These are phyloP conservation scores for Tolypocladium tropicale DNA, from an alignment of 2,329 filamentous ascomycete species.

Conservation along the genomic window DNA sequence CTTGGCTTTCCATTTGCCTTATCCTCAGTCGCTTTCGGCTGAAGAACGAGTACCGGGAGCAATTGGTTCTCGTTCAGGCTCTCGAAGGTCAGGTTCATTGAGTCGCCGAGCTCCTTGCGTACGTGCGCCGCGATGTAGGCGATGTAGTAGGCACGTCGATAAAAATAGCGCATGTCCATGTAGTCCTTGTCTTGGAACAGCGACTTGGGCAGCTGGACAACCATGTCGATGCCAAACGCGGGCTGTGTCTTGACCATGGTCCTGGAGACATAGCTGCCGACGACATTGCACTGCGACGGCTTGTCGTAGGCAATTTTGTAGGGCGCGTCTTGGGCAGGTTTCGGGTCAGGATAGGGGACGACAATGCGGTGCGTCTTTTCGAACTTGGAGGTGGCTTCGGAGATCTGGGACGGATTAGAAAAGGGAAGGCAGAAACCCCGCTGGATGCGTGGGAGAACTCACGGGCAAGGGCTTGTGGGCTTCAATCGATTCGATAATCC, in stretches of 20 bases:
- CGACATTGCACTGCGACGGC: slow-evolving; percentile 72
- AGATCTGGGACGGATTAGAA: slow-evolving; percentile 39
- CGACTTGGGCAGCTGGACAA: slow-evolving; percentile 70
- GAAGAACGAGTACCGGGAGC: slow-evolving; percentile 53
- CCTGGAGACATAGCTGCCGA: slow-evolving; percentile 75
- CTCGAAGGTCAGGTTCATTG: slow-evolving; percentile 52
- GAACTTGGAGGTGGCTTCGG: slow-evolving; percentile 56
- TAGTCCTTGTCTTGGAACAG: slow-evolving; percentile 94
- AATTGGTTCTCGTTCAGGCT: slow-evolving; percentile 64
- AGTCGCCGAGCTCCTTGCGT: slow-evolving; percentile 41
- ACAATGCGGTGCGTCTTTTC: slow-evolving; percentile 56
- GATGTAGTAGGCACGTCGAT: slow-evolving; percentile 86
- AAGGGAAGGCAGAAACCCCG: not conserved
- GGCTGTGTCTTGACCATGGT: slow-evolving; percentile 58
- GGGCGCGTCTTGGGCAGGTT: slow-evolving; percentile 61
- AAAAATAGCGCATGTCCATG: slow-evolving; percentile 84
- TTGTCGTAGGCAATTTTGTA: slow-evolving; percentile 74
- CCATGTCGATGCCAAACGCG: slow-evolving; percentile 62
- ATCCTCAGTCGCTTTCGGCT: slow-evolving; percentile 18
- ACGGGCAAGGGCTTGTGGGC: slow-evolving; percentile 41
- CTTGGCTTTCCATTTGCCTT: slow-evolving; percentile 8
- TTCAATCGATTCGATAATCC: slow-evolving; percentile 38
- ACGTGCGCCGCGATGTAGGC: slow-evolving; percentile 69
- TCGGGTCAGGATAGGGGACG: slow-evolving; percentile 81
- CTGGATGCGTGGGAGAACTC: slow-evolving; percentile 12